Evolutionary conservation across 371 early-diverging fungal genomes (phyloP), one percentile per base, ranked within the genome.

Genomic region (Mortierella sp.): DNA sequence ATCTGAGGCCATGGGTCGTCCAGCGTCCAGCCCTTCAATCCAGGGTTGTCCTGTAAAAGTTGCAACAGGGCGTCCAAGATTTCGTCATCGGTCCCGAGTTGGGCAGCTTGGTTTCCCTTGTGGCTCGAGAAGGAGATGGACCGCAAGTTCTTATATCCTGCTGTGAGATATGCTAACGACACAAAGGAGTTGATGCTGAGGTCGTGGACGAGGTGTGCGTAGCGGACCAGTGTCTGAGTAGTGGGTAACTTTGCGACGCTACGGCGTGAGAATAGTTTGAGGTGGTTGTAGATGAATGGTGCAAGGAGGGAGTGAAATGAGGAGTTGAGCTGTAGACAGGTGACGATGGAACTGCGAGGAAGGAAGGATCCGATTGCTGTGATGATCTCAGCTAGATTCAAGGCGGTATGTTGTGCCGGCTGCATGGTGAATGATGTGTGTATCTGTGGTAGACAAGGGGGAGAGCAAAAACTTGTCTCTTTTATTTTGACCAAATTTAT

Each of bases 351-450:
- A 24, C 24, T 68, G 68, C 68, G 68, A 21, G 38, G 24, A 24
- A 68, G 68, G 68, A 68, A 68, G 68, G 68, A 68, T 38, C 68
- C 68, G 41, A 68, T 24, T 41, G 38, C 24, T 11, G 41, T 38
- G 68, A 68, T 68, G 68, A 68, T 24, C 24, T 68, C 68, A 24
- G 68, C 41, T 8, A 68, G 24, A 18, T 41, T 24, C 10, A 68
- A 8, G 21, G 68, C 68, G 1, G 68, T 8, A 41, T 68, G 68
- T 38, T 24, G 38, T 68, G 68, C 21, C 24, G 68, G 38, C 1
- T 24, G 68, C 68, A 68, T 68, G 38, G 1, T 35, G 68, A 68
- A 6, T 10, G 1, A 56, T 21, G 11, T 38, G 38, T 63, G 11
- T 12, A 0, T 27, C 12, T 63, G 65, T 35, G 38, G 5, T 7